phyloP scores from a whole-genome alignment of 83 land plant species.

The Thuja plicata region DNA sequence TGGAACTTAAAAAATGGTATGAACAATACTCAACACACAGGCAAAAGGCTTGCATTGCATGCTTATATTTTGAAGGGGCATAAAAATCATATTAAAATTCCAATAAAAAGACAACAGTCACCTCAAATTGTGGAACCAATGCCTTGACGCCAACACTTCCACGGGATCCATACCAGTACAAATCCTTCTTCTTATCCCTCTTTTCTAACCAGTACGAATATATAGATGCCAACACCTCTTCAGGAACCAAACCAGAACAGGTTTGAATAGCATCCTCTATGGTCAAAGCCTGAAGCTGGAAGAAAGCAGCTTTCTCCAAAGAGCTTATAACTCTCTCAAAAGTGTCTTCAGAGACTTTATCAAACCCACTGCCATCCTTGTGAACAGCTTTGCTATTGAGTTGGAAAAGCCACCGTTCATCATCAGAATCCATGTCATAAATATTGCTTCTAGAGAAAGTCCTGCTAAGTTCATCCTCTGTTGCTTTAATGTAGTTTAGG shows the following conservation, averaged over 20 bases:
- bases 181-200: conserved; percentile 29
- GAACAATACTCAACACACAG: neutral
- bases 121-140: conserved; percentile 14
- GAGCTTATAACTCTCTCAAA: conserved; percentile 54
- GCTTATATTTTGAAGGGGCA: neutral
- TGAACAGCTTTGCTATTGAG: conserved; percentile 22
- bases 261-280: conserved; percentile 18
- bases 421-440: conserved; percentile 72
- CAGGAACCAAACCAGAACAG: conserved; percentile 25
- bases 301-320: conserved; percentile 45
- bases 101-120: neutral
- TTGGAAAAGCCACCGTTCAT: conserved; percentile 53
- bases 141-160: neutral
- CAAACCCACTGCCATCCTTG: neutral
- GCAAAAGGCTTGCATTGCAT: neutral
- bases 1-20: neutral
- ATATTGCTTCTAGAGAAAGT: conserved; percentile 30
- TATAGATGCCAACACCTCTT: conserved; percentile 25
- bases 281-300: conserved; percentile 13
- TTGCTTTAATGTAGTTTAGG: conserved; percentile 31
- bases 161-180: neutral
- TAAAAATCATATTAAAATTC: neutral
- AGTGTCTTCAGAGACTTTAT: conserved; percentile 25
- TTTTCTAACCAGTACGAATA: conserved; percentile 52
- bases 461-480: conserved; percentile 50